phyloP scores from a whole-genome alignment of 768 basidiomycete species.

The Dacryopinax primogenitus region DNA sequence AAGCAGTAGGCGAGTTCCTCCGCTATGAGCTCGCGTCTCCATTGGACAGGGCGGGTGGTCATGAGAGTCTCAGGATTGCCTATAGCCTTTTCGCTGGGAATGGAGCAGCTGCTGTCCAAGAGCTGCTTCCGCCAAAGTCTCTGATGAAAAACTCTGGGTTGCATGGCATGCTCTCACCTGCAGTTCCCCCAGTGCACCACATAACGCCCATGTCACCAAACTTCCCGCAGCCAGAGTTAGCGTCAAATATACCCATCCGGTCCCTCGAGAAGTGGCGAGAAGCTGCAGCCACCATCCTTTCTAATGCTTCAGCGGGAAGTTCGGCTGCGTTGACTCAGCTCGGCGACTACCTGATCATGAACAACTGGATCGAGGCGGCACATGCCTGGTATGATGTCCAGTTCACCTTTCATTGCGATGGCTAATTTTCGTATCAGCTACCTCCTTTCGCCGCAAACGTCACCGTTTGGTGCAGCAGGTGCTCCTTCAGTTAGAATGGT shows the following conservation, averaged over 20 bases:
- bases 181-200: constrained; percentile 24
- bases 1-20: constrained; percentile 75
- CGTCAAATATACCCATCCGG: constrained; percentile 44
- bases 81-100: constrained; percentile 79
- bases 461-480: constrained; percentile 58
- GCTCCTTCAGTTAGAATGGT: constrained; percentile 53
- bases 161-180: constrained; percentile 28
- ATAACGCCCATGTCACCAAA: constrained; percentile 53
- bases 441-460: constrained; percentile 70
- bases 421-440: constrained; percentile 39
- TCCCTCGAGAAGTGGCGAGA: constrained; percentile 72
- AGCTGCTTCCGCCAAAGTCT: constrained; percentile 49
- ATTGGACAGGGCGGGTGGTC: constrained; percentile 31
- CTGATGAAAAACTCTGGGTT: constrained; percentile 28
- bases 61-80: constrained; percentile 63
- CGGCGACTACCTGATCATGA: constrained; percentile 64
- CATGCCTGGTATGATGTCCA: constrained; percentile 65
- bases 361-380: constrained; percentile 69
- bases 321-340: constrained; percentile 67
- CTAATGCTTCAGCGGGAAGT: constrained; percentile 56
- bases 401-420: neutral
- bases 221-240: constrained; percentile 36
- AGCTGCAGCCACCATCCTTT: constrained; percentile 68
- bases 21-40: constrained; percentile 50
- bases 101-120: constrained; percentile 69